phyloP scores from a whole-genome alignment of 495 filamentous ascomycete genomes.

The Poronia punctata region DNA sequence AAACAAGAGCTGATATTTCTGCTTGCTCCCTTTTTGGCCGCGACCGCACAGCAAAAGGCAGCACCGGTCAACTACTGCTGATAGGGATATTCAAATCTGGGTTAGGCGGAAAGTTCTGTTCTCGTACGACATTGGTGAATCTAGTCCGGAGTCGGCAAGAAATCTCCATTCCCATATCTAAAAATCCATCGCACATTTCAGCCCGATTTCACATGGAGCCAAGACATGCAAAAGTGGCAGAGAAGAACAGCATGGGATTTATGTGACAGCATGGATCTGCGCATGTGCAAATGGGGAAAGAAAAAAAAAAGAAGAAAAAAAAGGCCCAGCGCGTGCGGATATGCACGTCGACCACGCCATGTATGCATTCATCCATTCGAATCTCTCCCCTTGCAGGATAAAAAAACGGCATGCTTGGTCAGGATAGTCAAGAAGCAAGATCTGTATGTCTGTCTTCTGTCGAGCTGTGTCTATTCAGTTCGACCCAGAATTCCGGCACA shows the following conservation, averaged over 20 bases:
- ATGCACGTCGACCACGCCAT: background rate
- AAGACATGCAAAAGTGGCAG: conserved; percentile 3
- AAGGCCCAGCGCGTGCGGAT: background rate
- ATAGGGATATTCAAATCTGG: too few relatives aligned
- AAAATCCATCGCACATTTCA: background rate
- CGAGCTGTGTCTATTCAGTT: conserved; percentile 3
- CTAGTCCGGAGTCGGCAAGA: background rate
- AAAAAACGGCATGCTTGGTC: background rate
- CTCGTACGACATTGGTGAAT: too few relatives aligned
- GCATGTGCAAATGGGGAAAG: too few relatives aligned
- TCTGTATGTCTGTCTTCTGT: background rate
- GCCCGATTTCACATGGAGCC: conserved; percentile 5
- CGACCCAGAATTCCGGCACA: too few relatives aligned
- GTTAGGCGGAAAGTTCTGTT: too few relatives aligned
- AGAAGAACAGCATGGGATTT: background rate
- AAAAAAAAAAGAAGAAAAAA: too few relatives aligned
- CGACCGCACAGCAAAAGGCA: too few relatives aligned
- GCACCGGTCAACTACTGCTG: too few relatives aligned
- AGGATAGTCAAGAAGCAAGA: conserved; percentile 5
- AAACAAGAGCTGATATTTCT: too few relatives aligned
- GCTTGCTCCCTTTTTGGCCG: too few relatives aligned
- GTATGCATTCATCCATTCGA: background rate
- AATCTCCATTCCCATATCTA: background rate
- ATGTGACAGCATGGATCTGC: too few relatives aligned
- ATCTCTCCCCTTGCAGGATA: conserved; percentile 4